These are phyloP conservation scores for Neckera pumila DNA, from an alignment of 225 moss, liverwort and hornwort species.

Conservation along the genomic window DNA sequence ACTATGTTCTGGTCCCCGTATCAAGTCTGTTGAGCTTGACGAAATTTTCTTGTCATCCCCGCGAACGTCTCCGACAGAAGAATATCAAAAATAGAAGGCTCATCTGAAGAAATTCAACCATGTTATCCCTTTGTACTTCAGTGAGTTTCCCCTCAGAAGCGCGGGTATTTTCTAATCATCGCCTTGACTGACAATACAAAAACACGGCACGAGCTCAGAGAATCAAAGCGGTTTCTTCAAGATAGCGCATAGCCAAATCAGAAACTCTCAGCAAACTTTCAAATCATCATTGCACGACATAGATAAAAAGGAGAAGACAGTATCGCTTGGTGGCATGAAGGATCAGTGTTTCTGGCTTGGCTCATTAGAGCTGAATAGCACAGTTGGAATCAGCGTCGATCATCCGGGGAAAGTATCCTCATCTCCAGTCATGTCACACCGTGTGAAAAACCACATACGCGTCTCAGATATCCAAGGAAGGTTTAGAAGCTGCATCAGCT, in stretches of 20 bases:
- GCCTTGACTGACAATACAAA: not conserved
- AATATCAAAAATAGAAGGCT: not conserved
- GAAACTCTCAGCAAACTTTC: slow-evolving; percentile 9
- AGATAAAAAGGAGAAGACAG: too few relatives aligned
- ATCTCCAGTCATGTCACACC: not conserved
- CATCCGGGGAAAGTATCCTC: slow-evolving; percentile 32
- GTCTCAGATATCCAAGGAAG: slow-evolving; percentile 5
- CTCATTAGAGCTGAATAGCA: slow-evolving; percentile 7
- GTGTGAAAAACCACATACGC: rapidly evolving
- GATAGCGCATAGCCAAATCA: not conserved
- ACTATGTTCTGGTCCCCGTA: not conserved
- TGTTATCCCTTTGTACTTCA: not conserved
- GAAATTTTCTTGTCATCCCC: not conserved
- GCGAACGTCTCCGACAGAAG: not conserved
- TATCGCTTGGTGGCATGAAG: not conserved
- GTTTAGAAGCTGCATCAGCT: slow-evolving; percentile 28
- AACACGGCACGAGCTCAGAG: not conserved
- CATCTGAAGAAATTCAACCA: slow-evolving; percentile 18
- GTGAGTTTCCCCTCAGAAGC: slow-evolving; percentile 13
- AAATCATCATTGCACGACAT: not conserved
- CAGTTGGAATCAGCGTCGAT: slow-evolving; percentile 18
- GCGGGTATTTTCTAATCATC: slow-evolving; percentile 8
- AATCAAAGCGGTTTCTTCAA: not conserved
- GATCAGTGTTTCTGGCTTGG: not conserved
- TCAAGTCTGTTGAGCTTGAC: not conserved